These are phyloP conservation scores for Leucosporidium creatinivorum DNA, from an alignment of 768 basidiomycete genomes.

Conservation along the genomic window DNA sequence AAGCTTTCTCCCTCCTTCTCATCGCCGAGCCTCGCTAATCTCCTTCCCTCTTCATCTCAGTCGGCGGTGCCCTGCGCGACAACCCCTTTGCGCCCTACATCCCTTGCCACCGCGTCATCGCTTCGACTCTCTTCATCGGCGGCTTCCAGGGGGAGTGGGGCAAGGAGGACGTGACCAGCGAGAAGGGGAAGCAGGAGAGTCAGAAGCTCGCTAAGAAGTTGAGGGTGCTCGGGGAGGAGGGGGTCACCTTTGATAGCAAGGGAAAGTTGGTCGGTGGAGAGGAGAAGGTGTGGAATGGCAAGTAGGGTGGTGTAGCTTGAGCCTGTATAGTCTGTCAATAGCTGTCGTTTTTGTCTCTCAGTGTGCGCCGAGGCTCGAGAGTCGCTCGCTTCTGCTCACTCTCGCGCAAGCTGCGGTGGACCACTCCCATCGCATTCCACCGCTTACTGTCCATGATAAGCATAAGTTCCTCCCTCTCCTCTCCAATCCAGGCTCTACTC, in stretches of 20 bases:
- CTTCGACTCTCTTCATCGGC: constrained; percentile 55
- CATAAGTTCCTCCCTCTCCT: background rate
- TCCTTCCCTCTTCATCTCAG: constrained; percentile 32
- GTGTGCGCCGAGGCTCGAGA: too few relatives aligned
- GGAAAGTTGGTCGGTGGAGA: constrained; percentile 44
- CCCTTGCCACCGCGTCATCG: constrained; percentile 65
- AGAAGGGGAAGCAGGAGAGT: constrained; percentile 44
- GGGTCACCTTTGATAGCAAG: constrained; percentile 49
- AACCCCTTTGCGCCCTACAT: constrained; percentile 64
- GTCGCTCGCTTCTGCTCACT: too few relatives aligned
- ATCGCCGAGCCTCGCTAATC: background rate
- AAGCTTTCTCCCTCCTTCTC: background rate
- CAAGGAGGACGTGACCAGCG: background rate
- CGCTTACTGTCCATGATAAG: too few relatives aligned
- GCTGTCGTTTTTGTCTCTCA: too few relatives aligned
- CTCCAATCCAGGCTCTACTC: background rate
- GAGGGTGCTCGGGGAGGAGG: constrained; percentile 51
- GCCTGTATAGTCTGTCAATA: too few relatives aligned
- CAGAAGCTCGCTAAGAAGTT: constrained; percentile 47
- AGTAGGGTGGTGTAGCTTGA: too few relatives aligned
- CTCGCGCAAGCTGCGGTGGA: background rate
- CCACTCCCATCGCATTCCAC: background rate
- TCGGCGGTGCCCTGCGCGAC: constrained; percentile 57
- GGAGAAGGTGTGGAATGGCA: background rate
- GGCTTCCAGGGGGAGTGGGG: constrained; percentile 59